Evolutionary conservation across 768 basidiomycete genomes (phyloP).

Genomic region (Cubamyces lactineus): DNA sequence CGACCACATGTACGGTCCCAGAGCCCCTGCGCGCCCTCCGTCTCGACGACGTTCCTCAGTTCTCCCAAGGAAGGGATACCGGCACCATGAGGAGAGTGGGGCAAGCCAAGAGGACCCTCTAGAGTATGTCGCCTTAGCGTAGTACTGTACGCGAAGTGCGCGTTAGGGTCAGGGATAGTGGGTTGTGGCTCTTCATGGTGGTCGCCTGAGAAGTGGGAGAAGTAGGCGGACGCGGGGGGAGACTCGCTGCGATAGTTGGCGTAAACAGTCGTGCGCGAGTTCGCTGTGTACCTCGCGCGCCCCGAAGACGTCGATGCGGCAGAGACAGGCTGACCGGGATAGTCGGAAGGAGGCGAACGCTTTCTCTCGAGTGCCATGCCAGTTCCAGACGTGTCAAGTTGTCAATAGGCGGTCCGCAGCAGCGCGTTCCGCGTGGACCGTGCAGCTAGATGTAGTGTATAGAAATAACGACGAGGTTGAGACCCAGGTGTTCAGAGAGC

Average conservation of each 20-base stretch:
- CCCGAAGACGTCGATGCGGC: conserved; percentile 13
- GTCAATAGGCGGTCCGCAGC: too few relatives aligned
- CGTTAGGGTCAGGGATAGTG: conserved; percentile 57
- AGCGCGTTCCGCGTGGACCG: too few relatives aligned
- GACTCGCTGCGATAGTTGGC: conserved; percentile 44
- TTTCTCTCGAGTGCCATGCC: conserved; percentile 27
- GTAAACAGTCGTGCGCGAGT: conserved; percentile 9
- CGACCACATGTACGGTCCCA: conserved; percentile 48
- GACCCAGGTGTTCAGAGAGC: too few relatives aligned
- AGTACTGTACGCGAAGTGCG: conserved; percentile 85
- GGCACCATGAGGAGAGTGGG: conserved; percentile 33
- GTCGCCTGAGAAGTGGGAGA: conserved; percentile 58
- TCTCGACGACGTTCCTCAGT: conserved; percentile 31
- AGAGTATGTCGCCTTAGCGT: conserved; percentile 70
- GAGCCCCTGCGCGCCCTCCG: conserved; percentile 40
- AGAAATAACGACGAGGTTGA: too few relatives aligned
- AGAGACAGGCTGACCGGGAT: not conserved
- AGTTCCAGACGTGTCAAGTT: too few relatives aligned
- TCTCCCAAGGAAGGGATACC: conserved; percentile 44
- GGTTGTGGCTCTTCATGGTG: conserved; percentile 56
- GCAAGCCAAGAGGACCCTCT: conserved; percentile 50
- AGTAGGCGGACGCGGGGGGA: conserved; percentile 84
- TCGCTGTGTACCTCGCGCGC: conserved; percentile 9
- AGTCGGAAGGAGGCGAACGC: conserved; percentile 20
- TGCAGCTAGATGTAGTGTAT: too few relatives aligned